These are phyloP conservation scores for Pyrus hybrid DNA, from an alignment of 331 rosid genomes.

Conservation along the genomic window DNA sequence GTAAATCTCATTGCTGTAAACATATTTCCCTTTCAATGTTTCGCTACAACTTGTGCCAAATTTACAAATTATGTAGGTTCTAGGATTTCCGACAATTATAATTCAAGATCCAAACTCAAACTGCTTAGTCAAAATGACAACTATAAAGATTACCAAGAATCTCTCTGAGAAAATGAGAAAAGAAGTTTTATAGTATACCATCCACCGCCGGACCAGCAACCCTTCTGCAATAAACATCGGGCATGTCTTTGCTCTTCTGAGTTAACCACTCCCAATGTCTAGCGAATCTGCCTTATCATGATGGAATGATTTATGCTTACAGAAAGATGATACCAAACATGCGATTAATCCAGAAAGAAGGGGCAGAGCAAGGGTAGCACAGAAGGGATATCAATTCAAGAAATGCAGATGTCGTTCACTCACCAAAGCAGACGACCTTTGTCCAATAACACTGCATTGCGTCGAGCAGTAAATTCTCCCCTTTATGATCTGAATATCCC, in stretches of 20 bases:
- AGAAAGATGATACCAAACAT: background rate
- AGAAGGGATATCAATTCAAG: background rate
- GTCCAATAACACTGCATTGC: background rate
- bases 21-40: background rate
- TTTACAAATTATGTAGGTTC: background rate
- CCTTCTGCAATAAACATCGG: background rate
- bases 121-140: background rate
- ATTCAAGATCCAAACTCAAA: background rate
- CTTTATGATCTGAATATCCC: background rate
- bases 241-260: background rate
- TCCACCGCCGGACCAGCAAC: background rate
- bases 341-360: background rate
- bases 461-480: background rate
- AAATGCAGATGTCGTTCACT: background rate
- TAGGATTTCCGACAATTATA: too few species aligned
- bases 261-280: too few species aligned
- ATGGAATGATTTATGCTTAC: background rate
- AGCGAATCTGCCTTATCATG: background rate
- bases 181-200: background rate
- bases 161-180: background rate
- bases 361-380: background rate
- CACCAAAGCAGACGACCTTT: background rate
- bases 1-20: background rate
- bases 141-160: background rate
- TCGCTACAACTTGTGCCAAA: background rate